Evolutionary conservation across 2,329 filamentous ascomycete species (phyloP).

Genomic region (Stemphylium beticola): DNA sequence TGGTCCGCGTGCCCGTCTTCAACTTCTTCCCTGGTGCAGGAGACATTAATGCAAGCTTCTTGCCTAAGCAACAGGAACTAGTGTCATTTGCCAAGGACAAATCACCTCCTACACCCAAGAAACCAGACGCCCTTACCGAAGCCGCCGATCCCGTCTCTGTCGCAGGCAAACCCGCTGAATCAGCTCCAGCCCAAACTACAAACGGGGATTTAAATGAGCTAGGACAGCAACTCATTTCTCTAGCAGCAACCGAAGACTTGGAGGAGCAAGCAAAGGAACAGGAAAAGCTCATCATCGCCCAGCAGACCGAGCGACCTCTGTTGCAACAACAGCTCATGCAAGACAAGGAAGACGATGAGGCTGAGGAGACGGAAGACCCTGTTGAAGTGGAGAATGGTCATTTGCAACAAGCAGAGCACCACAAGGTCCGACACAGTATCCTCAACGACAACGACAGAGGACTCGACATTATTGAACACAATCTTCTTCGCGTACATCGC

Average conservation of each 20-base stretch:
- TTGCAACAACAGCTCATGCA: conserved; percentile 91
- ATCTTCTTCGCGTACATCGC: conserved; percentile 76
- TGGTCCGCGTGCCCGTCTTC: conserved; percentile 93
- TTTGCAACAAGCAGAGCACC: conserved; percentile 35
- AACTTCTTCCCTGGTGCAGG: conserved; percentile 98
- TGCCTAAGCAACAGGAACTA: conserved; percentile 72
- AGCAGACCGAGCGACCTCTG: conserved; percentile 85
- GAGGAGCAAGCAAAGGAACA: conserved; percentile 83
- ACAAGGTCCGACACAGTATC: conserved; percentile 71
- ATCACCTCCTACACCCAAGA: conserved; percentile 21
- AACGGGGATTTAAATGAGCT: conserved; percentile 64
- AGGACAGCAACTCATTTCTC: conserved; percentile 77
- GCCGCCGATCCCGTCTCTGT: conserved; percentile 22
- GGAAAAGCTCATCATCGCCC: conserved; percentile 84
- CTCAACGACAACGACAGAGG: conserved; percentile 89
- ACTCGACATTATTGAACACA: conserved; percentile 75
- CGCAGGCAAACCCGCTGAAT: conserved; percentile 31
- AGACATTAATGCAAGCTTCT: conserved; percentile 97
- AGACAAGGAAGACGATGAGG: conserved; percentile 79
- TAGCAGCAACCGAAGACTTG: conserved; percentile 75
- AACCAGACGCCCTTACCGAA: conserved; percentile 22
- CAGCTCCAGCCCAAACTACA: conserved; percentile 21
- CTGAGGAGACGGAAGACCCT: conserved; percentile 56
- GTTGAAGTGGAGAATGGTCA: conserved; percentile 49
- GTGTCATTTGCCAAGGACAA: conserved; percentile 34